Percentiles rank a stretch among this genome's conserved stretches.
Conservation (phyloP, 345 rosid species). For the Lepidium africanum region DNA sequence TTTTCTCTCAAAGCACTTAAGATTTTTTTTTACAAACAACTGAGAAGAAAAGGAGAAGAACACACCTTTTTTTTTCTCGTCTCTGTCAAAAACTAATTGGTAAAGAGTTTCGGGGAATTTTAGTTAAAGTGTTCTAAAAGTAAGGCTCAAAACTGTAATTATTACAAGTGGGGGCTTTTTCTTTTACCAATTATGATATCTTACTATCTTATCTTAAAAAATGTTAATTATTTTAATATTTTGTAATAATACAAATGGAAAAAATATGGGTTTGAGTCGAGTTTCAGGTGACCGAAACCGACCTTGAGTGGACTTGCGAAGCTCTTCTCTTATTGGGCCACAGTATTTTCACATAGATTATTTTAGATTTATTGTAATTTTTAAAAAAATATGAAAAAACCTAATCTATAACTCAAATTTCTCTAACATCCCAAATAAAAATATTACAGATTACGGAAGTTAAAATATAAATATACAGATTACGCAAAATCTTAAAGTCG, state of each 20-base stretch:
- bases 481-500: too few species aligned
- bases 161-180: background rate
- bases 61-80: background rate
- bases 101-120: conserved; percentile 4
- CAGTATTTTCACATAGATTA: background rate
- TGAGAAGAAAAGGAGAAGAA: conserved; percentile 9
- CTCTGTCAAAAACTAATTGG: background rate
- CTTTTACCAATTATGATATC: background rate
- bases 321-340: background rate
- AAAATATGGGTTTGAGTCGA: background rate
- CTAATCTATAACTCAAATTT: too few species aligned
- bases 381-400: too few species aligned
- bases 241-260: background rate
- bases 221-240: background rate
- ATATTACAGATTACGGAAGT: too few species aligned
- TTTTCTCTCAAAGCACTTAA: conserved; percentile 1
- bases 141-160: conserved; percentile 3
- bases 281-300: background rate
- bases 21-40: conserved; percentile 6
- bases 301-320: background rate
- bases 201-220: background rate
- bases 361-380: background rate
- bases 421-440: too few species aligned
- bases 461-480: too few species aligned
- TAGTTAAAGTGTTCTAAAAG: background rate